phyloP scores from a whole-genome alignment of 139 green algal species.

The Nannochloris sp. region DNA sequence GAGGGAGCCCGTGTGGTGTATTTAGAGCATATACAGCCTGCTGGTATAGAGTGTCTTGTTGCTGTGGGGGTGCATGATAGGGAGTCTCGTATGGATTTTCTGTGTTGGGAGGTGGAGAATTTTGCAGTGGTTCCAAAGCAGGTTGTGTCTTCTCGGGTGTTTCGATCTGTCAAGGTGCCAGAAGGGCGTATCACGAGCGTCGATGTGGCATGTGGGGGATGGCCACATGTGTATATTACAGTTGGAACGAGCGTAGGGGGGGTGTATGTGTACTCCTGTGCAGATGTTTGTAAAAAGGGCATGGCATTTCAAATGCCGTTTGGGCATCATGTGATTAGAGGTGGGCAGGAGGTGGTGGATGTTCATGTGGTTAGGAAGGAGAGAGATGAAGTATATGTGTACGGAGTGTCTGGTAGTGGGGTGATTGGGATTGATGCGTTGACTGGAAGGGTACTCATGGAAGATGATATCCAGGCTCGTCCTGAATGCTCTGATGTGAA shows the following conservation, averaged over 20 bases:
- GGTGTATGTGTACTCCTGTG: conserved; percentile 11
- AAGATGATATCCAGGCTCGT: conserved; percentile 31
- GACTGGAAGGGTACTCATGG: conserved; percentile 32
- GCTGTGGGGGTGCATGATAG: conserved; percentile 17
- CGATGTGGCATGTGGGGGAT: conserved; percentile 6
- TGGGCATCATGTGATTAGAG: background rate
- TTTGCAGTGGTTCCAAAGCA: background rate
- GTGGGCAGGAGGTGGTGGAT: background rate
- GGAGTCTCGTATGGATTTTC: conserved; percentile 8
- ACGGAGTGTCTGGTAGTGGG: conserved; percentile 35
- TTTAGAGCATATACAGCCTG: background rate
- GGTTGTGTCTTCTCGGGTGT: conserved; percentile 1
- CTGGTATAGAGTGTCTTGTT: conserved; percentile 9
- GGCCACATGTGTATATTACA: conserved; percentile 11
- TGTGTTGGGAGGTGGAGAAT: conserved; percentile 10
- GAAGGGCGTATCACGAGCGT: conserved; percentile 4
- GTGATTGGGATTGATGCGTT: conserved; percentile 13
- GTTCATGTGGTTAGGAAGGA: background rate
- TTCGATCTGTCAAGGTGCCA: conserved; percentile 8
- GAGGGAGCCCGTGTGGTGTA: background rate
- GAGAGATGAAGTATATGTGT: conserved; percentile 36
- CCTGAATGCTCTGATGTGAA: conserved; percentile 16
- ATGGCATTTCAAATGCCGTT: conserved; percentile 7
- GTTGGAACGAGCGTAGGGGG: conserved; percentile 17
- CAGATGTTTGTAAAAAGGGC: conserved; percentile 15